Base-by-base conservation (phyloP, 106 monocot genomes). In the Dioscorea alata region DNA sequence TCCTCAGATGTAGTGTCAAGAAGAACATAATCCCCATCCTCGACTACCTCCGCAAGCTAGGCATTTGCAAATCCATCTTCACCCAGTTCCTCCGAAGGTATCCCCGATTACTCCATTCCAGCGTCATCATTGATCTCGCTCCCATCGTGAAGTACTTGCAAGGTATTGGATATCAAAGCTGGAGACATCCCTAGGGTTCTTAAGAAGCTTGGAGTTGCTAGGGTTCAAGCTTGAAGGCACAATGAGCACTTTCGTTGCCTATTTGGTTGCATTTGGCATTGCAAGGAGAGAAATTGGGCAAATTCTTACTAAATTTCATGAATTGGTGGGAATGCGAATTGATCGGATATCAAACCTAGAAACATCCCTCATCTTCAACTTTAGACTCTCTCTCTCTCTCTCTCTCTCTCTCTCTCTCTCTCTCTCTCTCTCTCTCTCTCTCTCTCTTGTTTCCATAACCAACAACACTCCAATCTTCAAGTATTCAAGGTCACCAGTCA, bases 11-110 rank as follows among this genome's bases (percentile, higher is more conserved):
- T 69, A 93, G 93, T 42, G 97, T 99, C 22, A 87, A 87, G 74
- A 99, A 93, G 79, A 93, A 99, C 87, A 92, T 99, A 81, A 69
- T 99, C 28, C 97, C 93, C 0, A 93, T 99, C 23, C 90, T 99
- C 12, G 97, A 99, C 54, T 99, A 89, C 63, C 86, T 92, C 31
- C 87, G 89, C 22, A 92, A 84, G 50, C 59, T 97, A 33, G 92
- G 97, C 13, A 81, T 92, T 28, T 70, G 92, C 21, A 73, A 75
- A 25, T 82, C 86, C 6, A 67, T 74, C 12, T 48, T 97, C 53
- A 72, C 97, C 0, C 73, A 80, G 5, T 87, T 97, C 69, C 74
- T 97, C 56, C 73, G 84, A 12, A 64, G 97, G 54, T 97, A 97
- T 67, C 97, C 97, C 32, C 97, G 92, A 68, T 92, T 97, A 13